phyloP scores from a whole-genome alignment of 2,329 filamentous ascomycete genomes.

The Clonostachys rhizophaga region DNA sequence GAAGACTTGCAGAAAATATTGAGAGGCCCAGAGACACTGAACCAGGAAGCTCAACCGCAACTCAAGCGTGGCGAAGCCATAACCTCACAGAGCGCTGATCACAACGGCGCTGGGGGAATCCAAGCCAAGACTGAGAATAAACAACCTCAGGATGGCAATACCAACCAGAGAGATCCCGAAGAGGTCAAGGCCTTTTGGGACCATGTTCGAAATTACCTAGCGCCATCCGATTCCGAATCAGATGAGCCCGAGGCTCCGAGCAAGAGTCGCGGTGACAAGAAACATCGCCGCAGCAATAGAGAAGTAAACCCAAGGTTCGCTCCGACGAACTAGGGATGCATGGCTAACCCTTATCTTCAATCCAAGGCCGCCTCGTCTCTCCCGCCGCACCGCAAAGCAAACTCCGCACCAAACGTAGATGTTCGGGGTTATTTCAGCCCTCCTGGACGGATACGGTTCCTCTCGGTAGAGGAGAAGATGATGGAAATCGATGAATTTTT shows the following conservation, averaged over 20 bases:
- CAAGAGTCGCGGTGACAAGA: neutral
- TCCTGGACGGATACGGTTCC: neutral
- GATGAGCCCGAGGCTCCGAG: constrained; percentile 2
- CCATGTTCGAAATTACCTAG: constrained; percentile 17
- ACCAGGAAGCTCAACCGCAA: neutral
- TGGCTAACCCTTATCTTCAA: neutral
- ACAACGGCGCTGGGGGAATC: neutral
- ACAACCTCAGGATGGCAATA: neutral
- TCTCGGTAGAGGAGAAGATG: neutral
- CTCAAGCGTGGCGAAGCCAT: neutral
- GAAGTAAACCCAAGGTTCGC: too few species aligned
- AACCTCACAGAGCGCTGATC: neutral
- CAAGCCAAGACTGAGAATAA: neutral
- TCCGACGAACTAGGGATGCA: too few species aligned
- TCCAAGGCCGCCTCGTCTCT: neutral
- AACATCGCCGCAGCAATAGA: neutral
- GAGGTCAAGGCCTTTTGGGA: constrained; percentile 23
- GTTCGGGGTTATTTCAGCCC: neutral
- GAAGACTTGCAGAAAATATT: too few species aligned
- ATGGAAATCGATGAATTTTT: constrained; percentile 1
- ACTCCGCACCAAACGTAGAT: neutral
- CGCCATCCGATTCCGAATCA: constrained; percentile 22
- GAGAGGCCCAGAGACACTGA: neutral
- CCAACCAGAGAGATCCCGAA: constrained; percentile 7
- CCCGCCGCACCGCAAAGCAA: neutral